Evolutionary conservation across 441 rosid species (phyloP).

Genomic region (Aleurites moluccanus): DNA sequence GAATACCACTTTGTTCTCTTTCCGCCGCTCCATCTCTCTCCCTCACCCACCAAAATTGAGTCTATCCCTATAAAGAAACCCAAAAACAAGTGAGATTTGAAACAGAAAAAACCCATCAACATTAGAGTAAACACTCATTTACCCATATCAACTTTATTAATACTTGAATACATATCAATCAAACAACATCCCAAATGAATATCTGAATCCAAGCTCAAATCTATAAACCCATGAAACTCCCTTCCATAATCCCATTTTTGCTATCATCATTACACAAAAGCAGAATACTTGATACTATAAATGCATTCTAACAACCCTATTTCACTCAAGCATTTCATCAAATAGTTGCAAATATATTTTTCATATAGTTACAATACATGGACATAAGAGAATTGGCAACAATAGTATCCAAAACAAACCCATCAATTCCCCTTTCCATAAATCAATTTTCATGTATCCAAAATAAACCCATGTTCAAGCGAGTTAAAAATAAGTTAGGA

Average conservation of each 20-base stretch:
- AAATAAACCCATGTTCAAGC: slow-evolving; percentile 30
- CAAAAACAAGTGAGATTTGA: no score
- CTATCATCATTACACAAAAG: slow-evolving; percentile 23
- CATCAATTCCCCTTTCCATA: slow-evolving; percentile 47
- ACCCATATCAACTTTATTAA: slow-evolving; percentile 25
- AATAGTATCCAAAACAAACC: slow-evolving; percentile 41
- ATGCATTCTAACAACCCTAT: slow-evolving; percentile 49
- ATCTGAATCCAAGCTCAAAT: slow-evolving; percentile 29
- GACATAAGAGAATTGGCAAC: slow-evolving; percentile 54
- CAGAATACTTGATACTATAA: slow-evolving; percentile 41
- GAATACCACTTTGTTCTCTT: slow-evolving; percentile 30
- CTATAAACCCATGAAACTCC: slow-evolving; percentile 55
- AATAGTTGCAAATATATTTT: slow-evolving; percentile 41
- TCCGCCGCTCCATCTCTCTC: no score
- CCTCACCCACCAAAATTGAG: no score
- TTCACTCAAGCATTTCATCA: slow-evolving; percentile 63
- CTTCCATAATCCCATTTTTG: slow-evolving; percentile 38
- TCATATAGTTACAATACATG: slow-evolving; percentile 54
- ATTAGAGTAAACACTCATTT: slow-evolving; percentile 49
- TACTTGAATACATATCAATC: slow-evolving; percentile 59
- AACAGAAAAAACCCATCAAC: no score
- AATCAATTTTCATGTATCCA: no score
- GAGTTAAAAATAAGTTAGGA: slow-evolving; percentile 47
- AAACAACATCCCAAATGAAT: slow-evolving; percentile 60
- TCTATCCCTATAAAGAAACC: no score